These are phyloP conservation scores for Nitzschia sp. DNA, from an alignment of 108 stramenopile genomes.

Conservation along the genomic window DNA sequence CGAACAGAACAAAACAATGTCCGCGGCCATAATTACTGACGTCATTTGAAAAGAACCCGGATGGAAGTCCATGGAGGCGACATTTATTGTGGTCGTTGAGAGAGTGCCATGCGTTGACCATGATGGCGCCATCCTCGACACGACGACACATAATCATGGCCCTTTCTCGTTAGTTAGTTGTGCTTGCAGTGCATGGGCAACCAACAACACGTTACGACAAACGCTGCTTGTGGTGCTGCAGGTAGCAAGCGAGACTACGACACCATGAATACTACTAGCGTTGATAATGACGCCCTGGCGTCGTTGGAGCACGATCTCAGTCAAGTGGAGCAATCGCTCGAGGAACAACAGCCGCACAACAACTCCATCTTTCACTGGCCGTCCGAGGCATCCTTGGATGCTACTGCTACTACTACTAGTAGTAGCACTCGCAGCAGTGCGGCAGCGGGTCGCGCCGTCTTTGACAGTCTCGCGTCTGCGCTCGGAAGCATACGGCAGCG, in stretches of 20 bases:
- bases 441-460: constrained; percentile 43
- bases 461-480: constrained; percentile 58
- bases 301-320: constrained; percentile 7
- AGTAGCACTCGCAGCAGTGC: background rate
- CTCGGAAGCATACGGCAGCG: constrained; percentile 51
- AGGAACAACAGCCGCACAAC: constrained; percentile 1
- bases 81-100: no score
- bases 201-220: background rate
- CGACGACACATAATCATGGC: no score
- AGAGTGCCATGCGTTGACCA: no score
- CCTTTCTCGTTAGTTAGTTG: background rate
- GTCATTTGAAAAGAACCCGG: no score
- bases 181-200: background rate
- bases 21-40: no score
- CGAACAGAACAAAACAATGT: no score
- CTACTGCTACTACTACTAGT: no score
- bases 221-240: background rate
- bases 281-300: background rate
- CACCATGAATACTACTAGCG: background rate
- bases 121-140: no score
- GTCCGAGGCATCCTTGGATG: background rate
- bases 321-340: constrained; percentile 7
- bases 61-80: no score
- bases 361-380: background rate
- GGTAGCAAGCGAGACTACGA: background rate